These are phyloP conservation scores for Trichoderma simmonsii DNA, from an alignment of 2,329 filamentous ascomycete species.

Conservation along the genomic window DNA sequence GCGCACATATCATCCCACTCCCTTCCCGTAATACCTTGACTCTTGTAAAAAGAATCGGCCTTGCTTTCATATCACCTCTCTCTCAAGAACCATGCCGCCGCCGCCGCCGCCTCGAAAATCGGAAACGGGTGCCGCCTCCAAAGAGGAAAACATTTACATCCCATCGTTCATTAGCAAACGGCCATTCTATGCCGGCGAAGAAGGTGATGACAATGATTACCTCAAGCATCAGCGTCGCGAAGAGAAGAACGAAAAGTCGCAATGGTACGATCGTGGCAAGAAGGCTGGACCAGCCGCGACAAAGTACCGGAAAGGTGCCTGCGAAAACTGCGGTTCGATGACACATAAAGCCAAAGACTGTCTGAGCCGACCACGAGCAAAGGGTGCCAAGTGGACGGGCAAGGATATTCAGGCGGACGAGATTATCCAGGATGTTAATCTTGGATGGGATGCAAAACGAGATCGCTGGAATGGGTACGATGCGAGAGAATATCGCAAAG, in stretches of 20 bases:
- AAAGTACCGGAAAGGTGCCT: conserved; percentile 96
- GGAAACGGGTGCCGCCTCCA: conserved; percentile 48
- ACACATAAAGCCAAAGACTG: conserved; percentile 95
- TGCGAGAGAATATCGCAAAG: conserved; percentile 74
- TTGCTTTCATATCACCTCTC: background rate
- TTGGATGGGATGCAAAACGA: conserved; percentile 96
- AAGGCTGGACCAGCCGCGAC: conserved; percentile 84
- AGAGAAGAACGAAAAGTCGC: conserved; percentile 64
- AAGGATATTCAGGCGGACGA: conserved; percentile 93
- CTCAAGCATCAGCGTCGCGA: conserved; percentile 84
- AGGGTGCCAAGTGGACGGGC: conserved; percentile 88
- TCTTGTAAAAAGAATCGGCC: background rate
- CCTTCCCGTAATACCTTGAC: background rate
- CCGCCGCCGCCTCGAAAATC: conserved; percentile 35
- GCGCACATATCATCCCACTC: no score
- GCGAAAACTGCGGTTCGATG: conserved; percentile 97
- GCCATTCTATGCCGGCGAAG: conserved; percentile 87
- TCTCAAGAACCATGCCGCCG: conserved; percentile 25
- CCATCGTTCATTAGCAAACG: conserved; percentile 97
- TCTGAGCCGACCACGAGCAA: conserved; percentile 79
- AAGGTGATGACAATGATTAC: conserved; percentile 78
- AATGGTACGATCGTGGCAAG: conserved; percentile 92
- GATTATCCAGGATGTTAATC: conserved; percentile 74
- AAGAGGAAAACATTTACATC: conserved; percentile 98
- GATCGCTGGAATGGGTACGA: conserved; percentile 99